Evolutionary conservation across 1,284 basidiomycete species (phyloP), one percentile per base, ranked within the genome.

Genomic region (Ganoderma leucocontextum): DNA sequence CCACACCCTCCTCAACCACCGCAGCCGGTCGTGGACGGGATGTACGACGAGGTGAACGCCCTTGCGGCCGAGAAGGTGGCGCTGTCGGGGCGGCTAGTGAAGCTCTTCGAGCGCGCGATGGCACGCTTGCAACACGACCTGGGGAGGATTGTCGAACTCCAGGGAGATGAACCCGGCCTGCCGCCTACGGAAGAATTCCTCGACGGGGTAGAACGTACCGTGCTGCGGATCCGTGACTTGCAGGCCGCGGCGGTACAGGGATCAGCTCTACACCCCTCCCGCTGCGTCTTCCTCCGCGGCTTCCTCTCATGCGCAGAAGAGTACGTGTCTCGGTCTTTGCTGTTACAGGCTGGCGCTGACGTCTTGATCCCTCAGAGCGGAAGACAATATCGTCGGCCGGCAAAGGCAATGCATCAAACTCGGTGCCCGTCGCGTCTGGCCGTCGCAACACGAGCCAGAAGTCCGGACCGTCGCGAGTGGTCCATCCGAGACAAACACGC

Each of bases 121-220:
- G 83, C 87, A 25, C 82, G 88, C 35, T 78, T 91, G 39, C 87
- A 90, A 59, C 78, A 85, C 60, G 89, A 91, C 73, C 78, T 91
- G 7, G 80, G 78, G 9, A 82, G 82, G 52, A 86, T 91, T 12
- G 81, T 87, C n/a, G 77, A 83, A 15, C 76, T 89, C 29, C 87
- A 89, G 73, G 89, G 89, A 22, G 87, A 88, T 67, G 80, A 83
- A 9, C 78, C 81, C 17, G 77, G 78, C 74, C 78, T 72, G 52
- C 70, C 74, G 47, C 68, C 75, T 39, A 71, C 68, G 17, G 70
- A 72, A 63, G 75, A 72, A 42, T 68, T 72, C 55, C 70, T 66
- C 69, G 75, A 62, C 67, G 78, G 71, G 65, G 78, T 75, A 35
- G 77, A 82, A 49, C 85, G 80, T 66, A 80, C 86, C 2, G 82